Evolutionary conservation across 2,329 filamentous ascomycete species (phyloP), one percentile per base, ranked within the genome.

Genomic region (Chaetomium sp.): DNA sequence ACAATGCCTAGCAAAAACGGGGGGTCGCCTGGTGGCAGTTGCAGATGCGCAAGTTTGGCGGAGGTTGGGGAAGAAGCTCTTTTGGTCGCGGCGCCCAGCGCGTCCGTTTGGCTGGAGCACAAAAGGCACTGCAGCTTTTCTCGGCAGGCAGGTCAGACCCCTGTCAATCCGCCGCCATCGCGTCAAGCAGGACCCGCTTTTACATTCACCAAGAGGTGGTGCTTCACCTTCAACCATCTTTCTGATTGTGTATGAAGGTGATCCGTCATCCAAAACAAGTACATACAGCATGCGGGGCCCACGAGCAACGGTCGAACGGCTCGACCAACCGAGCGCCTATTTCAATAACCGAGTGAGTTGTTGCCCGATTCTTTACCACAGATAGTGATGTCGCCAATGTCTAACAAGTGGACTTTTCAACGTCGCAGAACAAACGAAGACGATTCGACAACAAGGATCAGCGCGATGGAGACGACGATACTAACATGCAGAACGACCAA

Each of bases 311-410:
- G 88, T 97, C 60, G 92, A 97, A 50, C 82, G 94, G 59, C 83
- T 99, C 61, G 94, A 99, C 73, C 88, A 86, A 73, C 92, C 94
- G 14, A 97, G 92, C 70, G 91, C 92, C 66, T 99, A 99, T 76
- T 96, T 91, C 67, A 80, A 84, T 60, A 86, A 81, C 74, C 88
- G 88, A 76, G 92, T 95, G 75, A 69, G 77, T 68, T 53, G 52
- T 55, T 57, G 35, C 36, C 19, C 19, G 3, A 37, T 35, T 33
- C 11, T 27, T 9, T 14, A 5, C 10, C n/a, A 11, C 32, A 5
- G 36, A 6, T 46, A 45, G 44, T n/a, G 8, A 38, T 19, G 44
- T 10, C 44, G 48, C 47, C 49, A 47, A 32, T 44, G 52, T 45
- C 60, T 61, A 56, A 57, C 48, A 37, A 38, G 37, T 11, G 47